phyloP scores from a whole-genome alignment of 805 yeast genomes.

The Schizosaccharomyces octosporus region DNA sequence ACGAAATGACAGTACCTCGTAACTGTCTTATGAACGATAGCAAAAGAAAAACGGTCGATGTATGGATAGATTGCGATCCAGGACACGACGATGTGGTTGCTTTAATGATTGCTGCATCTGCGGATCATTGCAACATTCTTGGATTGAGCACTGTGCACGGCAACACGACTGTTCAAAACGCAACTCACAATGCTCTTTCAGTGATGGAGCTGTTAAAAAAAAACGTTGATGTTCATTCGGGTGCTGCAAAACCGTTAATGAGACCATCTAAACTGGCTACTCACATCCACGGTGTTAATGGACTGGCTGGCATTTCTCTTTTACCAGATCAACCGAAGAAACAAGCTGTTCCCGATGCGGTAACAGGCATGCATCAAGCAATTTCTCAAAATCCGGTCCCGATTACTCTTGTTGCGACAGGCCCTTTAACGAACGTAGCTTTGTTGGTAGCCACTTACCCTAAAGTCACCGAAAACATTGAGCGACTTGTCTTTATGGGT shows the following conservation, averaged over 20 bases:
- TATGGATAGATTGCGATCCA: slow-evolving; percentile 78
- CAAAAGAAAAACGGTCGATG: neutral
- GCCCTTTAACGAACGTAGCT: slow-evolving; percentile 54
- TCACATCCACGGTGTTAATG: slow-evolving; percentile 47
- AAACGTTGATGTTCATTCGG: slow-evolving; percentile 25
- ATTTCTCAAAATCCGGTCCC: slow-evolving; percentile 22
- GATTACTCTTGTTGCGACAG: slow-evolving; percentile 45
- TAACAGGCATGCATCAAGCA: slow-evolving; percentile 21
- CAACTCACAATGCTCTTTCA: slow-evolving; percentile 46
- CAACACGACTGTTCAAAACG: slow-evolving; percentile 34
- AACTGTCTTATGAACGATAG: neutral
- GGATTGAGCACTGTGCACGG: slow-evolving; percentile 66
- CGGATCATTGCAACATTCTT: slow-evolving; percentile 18
- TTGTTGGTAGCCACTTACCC: slow-evolving; percentile 31
- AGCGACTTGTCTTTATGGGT: slow-evolving; percentile 49
- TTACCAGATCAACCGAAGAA: slow-evolving; percentile 25
- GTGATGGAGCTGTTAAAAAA: slow-evolving; percentile 31
- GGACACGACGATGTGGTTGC: slow-evolving; percentile 80
- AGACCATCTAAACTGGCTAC: slow-evolving; percentile 29
- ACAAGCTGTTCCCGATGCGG: slow-evolving; percentile 16
- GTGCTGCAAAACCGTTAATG: slow-evolving; percentile 33
- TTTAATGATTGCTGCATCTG: slow-evolving; percentile 36
- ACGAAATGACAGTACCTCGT: too few species aligned
- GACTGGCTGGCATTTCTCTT: slow-evolving; percentile 49
- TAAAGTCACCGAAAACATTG: slow-evolving; percentile 23